These are phyloP conservation scores for Lactarius quietus DNA, from an alignment of 768 basidiomycete species.

Conservation along the genomic window DNA sequence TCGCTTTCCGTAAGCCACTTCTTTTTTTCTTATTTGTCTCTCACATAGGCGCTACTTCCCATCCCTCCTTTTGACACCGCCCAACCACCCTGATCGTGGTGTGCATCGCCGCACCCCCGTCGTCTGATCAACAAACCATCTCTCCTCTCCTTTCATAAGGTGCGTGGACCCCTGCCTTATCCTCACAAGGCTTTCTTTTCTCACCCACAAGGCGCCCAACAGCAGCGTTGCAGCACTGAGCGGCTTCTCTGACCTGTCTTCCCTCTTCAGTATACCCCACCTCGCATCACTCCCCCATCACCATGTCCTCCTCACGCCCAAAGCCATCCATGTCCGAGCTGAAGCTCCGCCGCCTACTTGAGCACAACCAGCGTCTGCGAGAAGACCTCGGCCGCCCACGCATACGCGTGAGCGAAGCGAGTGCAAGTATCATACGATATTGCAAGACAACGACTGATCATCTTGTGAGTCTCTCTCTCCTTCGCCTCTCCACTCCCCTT, in stretches of 20 bases:
- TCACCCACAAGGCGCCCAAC: not conserved
- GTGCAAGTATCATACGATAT: conserved; percentile 64
- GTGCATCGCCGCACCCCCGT: not conserved
- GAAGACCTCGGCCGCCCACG: conserved; percentile 72
- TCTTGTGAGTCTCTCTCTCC: conserved; percentile 43
- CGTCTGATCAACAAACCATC: conserved; percentile 11
- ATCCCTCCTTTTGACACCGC: conserved; percentile 6
- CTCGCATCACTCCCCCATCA: not conserved
- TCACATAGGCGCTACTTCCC: not conserved
- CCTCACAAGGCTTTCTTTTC: conserved; percentile 1
- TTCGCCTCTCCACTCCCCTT: not conserved
- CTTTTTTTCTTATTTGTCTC: not conserved
- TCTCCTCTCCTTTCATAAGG: not conserved
- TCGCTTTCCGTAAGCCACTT: not conserved
- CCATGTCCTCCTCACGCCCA: conserved; percentile 58
- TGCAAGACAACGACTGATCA: conserved; percentile 73
- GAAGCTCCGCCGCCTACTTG: conserved; percentile 71
- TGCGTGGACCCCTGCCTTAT: not conserved
- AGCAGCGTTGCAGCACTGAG: not conserved
- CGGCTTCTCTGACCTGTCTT: not conserved
- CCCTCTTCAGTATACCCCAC: not conserved
- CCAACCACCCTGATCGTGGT: conserved; percentile 9
- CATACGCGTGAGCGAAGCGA: conserved; percentile 70
- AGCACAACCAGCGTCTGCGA: conserved; percentile 68
- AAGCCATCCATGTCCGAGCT: conserved; percentile 79